Evolutionary conservation across 768 basidiomycete species (phyloP).

Genomic region (Rhodocollybia butyracea): DNA sequence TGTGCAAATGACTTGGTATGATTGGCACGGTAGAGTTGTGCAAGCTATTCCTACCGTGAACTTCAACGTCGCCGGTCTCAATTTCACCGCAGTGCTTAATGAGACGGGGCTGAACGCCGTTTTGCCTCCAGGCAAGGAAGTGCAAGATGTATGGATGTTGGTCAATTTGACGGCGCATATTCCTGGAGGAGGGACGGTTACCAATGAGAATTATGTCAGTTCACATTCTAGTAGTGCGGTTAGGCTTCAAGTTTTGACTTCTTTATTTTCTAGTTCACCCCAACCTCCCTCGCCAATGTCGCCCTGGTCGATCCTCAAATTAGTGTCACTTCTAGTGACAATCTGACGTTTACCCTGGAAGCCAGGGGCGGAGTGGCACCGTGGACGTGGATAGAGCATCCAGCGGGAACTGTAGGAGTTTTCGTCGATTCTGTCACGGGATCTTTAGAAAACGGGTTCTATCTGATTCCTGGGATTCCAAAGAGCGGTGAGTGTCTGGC

Average conservation of each 20-base stretch:
- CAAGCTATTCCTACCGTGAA: conserved; percentile 28
- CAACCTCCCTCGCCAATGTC: conserved; percentile 42
- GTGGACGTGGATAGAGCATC: conserved; percentile 63
- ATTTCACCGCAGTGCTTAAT: conserved; percentile 43
- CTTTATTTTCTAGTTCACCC: conserved; percentile 52
- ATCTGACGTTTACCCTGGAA: conserved; percentile 48
- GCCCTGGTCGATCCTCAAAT: conserved; percentile 51
- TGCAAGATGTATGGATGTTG: conserved; percentile 47
- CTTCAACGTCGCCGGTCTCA: conserved; percentile 45
- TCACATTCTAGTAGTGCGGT: not conserved
- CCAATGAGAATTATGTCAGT: conserved; percentile 52
- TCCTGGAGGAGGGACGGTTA: conserved; percentile 32
- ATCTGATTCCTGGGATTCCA: conserved; percentile 50
- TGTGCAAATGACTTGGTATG: conserved; percentile 56
- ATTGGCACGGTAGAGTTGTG: conserved; percentile 45
- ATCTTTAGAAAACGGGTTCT: conserved; percentile 48
- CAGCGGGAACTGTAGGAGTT: conserved; percentile 48
- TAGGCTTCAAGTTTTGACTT: too few species aligned
- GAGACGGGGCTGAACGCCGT: conserved; percentile 39
- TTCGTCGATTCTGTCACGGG: conserved; percentile 44
- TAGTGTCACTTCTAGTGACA: conserved; percentile 22
- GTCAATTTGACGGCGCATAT: conserved; percentile 47
- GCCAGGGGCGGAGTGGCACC: conserved; percentile 51
- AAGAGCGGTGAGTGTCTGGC: conserved; percentile 41
- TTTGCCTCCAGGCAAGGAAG: conserved; percentile 38